These are phyloP conservation scores for Grigorovia yakushimaensis DNA, from an alignment of 805 yeast genomes.

Conservation along the genomic window DNA sequence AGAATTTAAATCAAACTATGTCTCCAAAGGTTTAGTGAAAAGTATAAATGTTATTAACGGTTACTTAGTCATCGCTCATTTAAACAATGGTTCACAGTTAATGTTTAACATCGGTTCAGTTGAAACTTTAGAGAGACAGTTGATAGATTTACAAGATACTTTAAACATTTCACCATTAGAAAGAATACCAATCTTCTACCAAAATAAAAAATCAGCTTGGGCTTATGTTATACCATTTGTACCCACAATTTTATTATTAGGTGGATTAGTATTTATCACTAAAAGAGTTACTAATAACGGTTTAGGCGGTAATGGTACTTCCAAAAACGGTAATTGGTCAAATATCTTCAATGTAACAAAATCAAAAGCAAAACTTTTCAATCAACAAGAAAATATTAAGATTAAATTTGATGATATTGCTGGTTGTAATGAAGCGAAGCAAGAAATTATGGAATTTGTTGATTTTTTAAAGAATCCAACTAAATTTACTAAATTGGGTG, in stretches of 20 bases:
- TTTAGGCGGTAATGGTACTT: slow-evolving; percentile 47
- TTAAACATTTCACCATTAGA: slow-evolving; percentile 58
- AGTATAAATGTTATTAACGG: slow-evolving; percentile 66
- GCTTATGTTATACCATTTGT: slow-evolving; percentile 58
- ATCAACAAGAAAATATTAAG: slow-evolving; percentile 74
- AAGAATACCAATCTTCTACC: slow-evolving; percentile 68
- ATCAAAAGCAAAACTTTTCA: slow-evolving; percentile 69
- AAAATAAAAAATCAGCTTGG: slow-evolving; percentile 56
- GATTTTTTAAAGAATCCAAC: slow-evolving; percentile 76
- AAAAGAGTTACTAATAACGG: slow-evolving; percentile 33
- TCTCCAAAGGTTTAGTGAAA: slow-evolving; percentile 71
- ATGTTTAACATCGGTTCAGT: slow-evolving; percentile 83
- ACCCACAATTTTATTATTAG: slow-evolving; percentile 74
- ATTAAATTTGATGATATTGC: slow-evolving; percentile 85
- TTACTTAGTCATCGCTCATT: slow-evolving; percentile 58
- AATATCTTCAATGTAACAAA: slow-evolving; percentile 73
- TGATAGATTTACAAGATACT: slow-evolving; percentile 62
- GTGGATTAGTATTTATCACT: slow-evolving; percentile 48
- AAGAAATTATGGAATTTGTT: slow-evolving; percentile 92
- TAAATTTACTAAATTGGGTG: slow-evolving; percentile 81
- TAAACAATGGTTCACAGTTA: slow-evolving; percentile 42
- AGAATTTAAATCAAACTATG: slow-evolving; percentile 71
- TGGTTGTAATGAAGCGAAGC: slow-evolving; percentile 90
- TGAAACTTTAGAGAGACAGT: slow-evolving; percentile 73
- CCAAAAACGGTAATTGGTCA: slow-evolving; percentile 1